phyloP scores from a whole-genome alignment of 306 rosid species.

The Cicer bijugum region DNA sequence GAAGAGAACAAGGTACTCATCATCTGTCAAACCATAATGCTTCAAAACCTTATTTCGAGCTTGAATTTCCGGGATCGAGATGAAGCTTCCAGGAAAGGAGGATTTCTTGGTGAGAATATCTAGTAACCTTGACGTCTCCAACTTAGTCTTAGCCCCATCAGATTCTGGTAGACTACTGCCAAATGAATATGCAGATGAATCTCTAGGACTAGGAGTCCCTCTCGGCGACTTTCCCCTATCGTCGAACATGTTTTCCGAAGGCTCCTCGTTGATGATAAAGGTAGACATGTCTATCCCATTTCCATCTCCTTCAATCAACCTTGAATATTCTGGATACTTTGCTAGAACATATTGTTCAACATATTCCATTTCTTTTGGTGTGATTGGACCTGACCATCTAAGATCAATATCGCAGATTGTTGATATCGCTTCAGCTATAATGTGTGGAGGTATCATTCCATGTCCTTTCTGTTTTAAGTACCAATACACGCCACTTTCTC shows the following conservation, averaged over 20 bases:
- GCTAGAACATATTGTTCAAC: constrained; percentile 82
- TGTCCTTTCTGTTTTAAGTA: constrained; percentile 57
- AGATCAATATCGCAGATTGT: constrained; percentile 70
- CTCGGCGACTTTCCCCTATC: constrained; percentile 68
- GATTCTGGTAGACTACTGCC: constrained; percentile 71
- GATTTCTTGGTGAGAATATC: constrained; percentile 78
- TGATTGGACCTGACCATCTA: constrained; percentile 92
- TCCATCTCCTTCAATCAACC: constrained; percentile 60
- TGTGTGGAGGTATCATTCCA: constrained; percentile 67
- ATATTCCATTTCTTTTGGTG: constrained; percentile 79
- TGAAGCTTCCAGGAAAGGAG: constrained; percentile 76
- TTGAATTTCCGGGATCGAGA: constrained; percentile 82
- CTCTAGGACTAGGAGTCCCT: constrained; percentile 56
- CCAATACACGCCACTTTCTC: constrained; percentile 27
- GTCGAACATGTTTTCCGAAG: constrained; percentile 53
- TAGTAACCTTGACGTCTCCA: constrained; percentile 79
- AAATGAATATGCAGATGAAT: constrained; percentile 55
- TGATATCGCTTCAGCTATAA: constrained; percentile 82
- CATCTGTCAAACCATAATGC: constrained; percentile 77
- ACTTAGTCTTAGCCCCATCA: constrained; percentile 62
- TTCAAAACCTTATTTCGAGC: constrained; percentile 69
- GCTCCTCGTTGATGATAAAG: constrained; percentile 69
- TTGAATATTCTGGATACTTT: constrained; percentile 80
- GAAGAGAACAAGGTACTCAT: constrained; percentile 77
- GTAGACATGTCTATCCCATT: constrained; percentile 60